Base-by-base conservation (phyloP, 108 stramenopile species). In the Bacterosira constricta region DNA sequence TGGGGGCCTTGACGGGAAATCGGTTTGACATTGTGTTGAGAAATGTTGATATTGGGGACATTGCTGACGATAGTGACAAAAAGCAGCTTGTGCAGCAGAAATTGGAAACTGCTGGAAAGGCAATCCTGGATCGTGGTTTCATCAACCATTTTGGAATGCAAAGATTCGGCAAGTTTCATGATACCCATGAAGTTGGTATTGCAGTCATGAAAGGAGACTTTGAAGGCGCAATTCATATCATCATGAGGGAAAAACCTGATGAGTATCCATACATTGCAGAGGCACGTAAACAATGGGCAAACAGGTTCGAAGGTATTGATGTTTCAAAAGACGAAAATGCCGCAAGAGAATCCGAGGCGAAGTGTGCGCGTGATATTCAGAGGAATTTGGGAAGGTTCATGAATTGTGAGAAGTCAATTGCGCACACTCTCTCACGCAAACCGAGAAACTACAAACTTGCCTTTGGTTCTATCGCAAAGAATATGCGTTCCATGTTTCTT, bases 111-210 rank as follows among this genome's bases (percentile, higher is more conserved):
- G 90, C 93, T 0, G 93, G 85, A 1, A 27, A 60, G 17, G 61
- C 73, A 17, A 64, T 92, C 46, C 68, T 83, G 44, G 34, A 86
- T 17, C 21, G 64, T 58, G 96, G 96, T 15, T 97, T 97, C 66
- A 85, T 97, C 62, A 97, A 97, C 66, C 95, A 97, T 80, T 97
- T 90, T 85, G 96, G 96, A n/a, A 90, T 92, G 80, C 96, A 97
- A 71, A 77, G 96, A 55, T 97, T 97, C 83, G 96, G 96, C 49
- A 95, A 94, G 64, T 89, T 73, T 50, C 38, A 85, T 58, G 94
- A 93, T 66, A 93, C 94, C 12, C 94, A 95, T 75, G 50, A 81
- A 21, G 90, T 89, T 27, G 96, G 96, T 13, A 85, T 93, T 17
- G 86, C 86, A 7, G 72, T 92, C 9, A 30, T 95, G 23, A 86